Conservation (phyloP, 371 early-diverging fungal genomes). For the Rhizopus arrhizus region DNA sequence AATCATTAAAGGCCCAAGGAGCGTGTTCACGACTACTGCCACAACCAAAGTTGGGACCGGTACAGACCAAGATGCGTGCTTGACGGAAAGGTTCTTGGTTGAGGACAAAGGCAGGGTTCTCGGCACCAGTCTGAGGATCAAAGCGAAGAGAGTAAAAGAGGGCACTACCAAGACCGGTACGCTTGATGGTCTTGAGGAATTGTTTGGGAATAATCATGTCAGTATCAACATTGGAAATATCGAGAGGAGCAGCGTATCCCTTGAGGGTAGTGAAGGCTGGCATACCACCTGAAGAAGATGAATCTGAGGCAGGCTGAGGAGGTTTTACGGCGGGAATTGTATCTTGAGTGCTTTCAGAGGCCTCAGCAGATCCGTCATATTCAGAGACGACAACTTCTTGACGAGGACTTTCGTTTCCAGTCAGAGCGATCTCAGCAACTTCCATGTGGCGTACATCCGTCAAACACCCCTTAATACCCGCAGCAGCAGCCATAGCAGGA, state of each 20-base stretch:
- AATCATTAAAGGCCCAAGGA: slow-evolving; percentile 76
- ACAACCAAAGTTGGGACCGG: slow-evolving; percentile 74
- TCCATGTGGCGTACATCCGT: slow-evolving; percentile 51
- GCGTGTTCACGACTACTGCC: slow-evolving; percentile 76
- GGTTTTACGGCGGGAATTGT: slow-evolving; percentile 19
- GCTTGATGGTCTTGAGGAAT: slow-evolving; percentile 74
- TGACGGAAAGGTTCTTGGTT: slow-evolving; percentile 61
- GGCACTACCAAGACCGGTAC: slow-evolving; percentile 66
- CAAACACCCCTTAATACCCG: slow-evolving; percentile 48
- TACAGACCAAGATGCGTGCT: slow-evolving; percentile 58
- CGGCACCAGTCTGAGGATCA: slow-evolving; percentile 8
- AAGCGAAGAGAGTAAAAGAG: slow-evolving; percentile 66
- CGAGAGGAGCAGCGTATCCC: slow-evolving; percentile 63
- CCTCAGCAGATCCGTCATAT: slow-evolving; percentile 15
- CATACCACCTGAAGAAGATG: slow-evolving; percentile 50
- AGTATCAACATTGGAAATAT: slow-evolving; percentile 68
- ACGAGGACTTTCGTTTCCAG: slow-evolving; percentile 25
- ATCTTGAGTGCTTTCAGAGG: slow-evolving; percentile 13
- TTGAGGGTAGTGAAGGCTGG: slow-evolving; percentile 61
- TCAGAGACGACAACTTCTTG: slow-evolving; percentile 24
- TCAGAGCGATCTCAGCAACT: slow-evolving; percentile 15
- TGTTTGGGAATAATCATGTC: slow-evolving; percentile 79
- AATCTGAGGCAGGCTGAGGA: slow-evolving; percentile 5
- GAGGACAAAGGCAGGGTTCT: slow-evolving; percentile 63
- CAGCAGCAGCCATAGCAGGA: slow-evolving; percentile 60